These are phyloP conservation scores for Salix exigua DNA, from an alignment of 345 rosid genomes.

Conservation along the genomic window DNA sequence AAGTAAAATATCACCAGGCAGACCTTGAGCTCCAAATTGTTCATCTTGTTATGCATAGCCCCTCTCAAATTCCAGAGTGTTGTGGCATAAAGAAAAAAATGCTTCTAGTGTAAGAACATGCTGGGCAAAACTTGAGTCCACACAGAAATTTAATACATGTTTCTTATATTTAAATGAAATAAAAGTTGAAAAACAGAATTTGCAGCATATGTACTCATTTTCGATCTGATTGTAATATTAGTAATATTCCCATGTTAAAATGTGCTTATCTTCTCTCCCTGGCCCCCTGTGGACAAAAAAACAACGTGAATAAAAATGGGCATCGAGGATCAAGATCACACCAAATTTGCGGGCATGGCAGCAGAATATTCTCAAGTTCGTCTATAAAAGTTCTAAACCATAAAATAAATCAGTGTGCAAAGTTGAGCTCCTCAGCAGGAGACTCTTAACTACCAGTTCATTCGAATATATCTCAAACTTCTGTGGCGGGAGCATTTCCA, in stretches of 20 bases:
- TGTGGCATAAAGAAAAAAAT: background rate
- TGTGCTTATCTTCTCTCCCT: too few relatives aligned
- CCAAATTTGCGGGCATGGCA: too few relatives aligned
- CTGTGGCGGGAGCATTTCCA: background rate
- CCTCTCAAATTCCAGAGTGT: background rate
- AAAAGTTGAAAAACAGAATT: background rate
- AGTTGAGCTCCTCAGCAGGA: too few relatives aligned
- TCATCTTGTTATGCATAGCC: too few relatives aligned
- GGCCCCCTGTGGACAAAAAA: too few relatives aligned
- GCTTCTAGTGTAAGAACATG: background rate
- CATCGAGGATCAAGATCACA: too few relatives aligned
- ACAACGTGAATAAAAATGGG: too few relatives aligned
- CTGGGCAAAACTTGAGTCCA: background rate
- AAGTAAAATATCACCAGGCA: slow-evolving; percentile 2
- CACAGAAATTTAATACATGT: background rate
- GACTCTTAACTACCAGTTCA: too few relatives aligned
- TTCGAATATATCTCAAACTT: background rate
- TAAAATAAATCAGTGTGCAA: too few relatives aligned
- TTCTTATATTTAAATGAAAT: background rate
- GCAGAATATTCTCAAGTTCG: too few relatives aligned
- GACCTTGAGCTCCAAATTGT: slow-evolving; percentile 9
- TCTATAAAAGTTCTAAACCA: too few relatives aligned
- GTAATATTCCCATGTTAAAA: too few relatives aligned
- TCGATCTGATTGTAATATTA: background rate
- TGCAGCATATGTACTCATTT: background rate